phyloP scores from a whole-genome alignment of 2,329 filamentous ascomycete species.

The Penicillium sp. region DNA sequence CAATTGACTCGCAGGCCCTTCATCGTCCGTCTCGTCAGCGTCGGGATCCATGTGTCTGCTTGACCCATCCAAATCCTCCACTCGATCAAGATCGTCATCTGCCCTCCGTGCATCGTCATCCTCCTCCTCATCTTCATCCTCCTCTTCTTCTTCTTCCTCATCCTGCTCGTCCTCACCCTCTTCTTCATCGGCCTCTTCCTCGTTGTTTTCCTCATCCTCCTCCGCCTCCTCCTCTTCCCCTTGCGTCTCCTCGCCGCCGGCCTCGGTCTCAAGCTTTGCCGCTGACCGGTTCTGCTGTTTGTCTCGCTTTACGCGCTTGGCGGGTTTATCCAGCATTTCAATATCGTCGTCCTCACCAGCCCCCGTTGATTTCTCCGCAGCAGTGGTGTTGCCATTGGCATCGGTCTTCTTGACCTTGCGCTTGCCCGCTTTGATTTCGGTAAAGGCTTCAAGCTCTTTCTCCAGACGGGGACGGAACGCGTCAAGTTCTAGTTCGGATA shows the following conservation, averaged over 20 bases:
- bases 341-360: conserved; percentile 16
- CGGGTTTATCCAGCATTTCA: conserved; percentile 18
- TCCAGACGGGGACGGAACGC: conserved; percentile 53
- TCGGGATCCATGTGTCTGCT: conserved; percentile 26
- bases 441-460: conserved; percentile 50
- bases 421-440: conserved; percentile 40
- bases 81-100: conserved; percentile 33
- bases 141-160: conserved; percentile 21
- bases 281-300: background rate
- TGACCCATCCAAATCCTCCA: conserved; percentile 34
- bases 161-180: conserved; percentile 19
- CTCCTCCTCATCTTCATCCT: conserved; percentile 18
- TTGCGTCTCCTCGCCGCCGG: conserved; percentile 17
- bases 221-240: conserved; percentile 24
- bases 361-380: conserved; percentile 2
- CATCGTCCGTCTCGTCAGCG: conserved; percentile 30
- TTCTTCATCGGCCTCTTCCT: conserved; percentile 25
- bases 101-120: conserved; percentile 17
- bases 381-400: conserved; percentile 32
- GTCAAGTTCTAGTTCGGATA: conserved; percentile 57
- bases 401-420: conserved; percentile 43
- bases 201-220: conserved; percentile 17
- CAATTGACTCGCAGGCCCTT: conserved; percentile 28
- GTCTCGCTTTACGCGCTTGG: conserved; percentile 19
- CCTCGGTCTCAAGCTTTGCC: background rate